Base-by-base conservation (phyloP, 768 basidiomycete genomes). In the Lactifluus echinatus region DNA sequence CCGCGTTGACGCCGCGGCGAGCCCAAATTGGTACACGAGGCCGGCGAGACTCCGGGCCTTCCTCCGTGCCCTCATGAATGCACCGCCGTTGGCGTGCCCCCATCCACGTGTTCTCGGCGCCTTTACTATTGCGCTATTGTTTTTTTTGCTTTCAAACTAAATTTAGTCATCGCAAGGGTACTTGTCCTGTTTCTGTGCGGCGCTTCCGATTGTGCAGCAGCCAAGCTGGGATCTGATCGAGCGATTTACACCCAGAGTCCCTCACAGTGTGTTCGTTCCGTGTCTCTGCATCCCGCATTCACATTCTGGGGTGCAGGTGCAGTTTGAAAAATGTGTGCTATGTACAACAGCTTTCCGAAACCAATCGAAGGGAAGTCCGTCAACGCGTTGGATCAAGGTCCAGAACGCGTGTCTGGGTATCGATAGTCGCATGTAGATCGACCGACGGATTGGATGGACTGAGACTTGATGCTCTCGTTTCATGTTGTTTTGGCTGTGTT, bases 381-480 rank as follows among this genome's bases (percentile, higher is more conserved):
- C 46, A 47, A 54, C 53, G 52, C 40, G 47, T 59, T 49, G 51
- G 28, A 36, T 33, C 37, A 47, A 23, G 39, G 39, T 31, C 40
- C 33, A 29, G 40, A n/a, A 42, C 58, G 43, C 58, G 19, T 59
- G 58, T 54, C 33, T 46, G 23, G 29, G 14, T 42, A 11, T 33
- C n/a, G n/a, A n/a, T 14, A 33, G 45, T 43, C 53, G 53, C 37
- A 40, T 50, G 33, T 23, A 59, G 57, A 55, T 59, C 53, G 50
- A 50, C 42, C 26, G 26, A 31, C n/a, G 21, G 44, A 45, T 15
- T 42, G 40, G 40, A 8, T 19, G 7, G 21, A 3, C 21, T 42
- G 21, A 28, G 44, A 45, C 44, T 44, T 26, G 44, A 42, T 21
- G 21, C 21, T 42, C 11, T 42, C 40, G 12, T 23, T 12, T 21